These are phyloP conservation scores for Aspergillus avenaceus DNA, from an alignment of 495 filamentous ascomycete genomes.

Conservation along the genomic window DNA sequence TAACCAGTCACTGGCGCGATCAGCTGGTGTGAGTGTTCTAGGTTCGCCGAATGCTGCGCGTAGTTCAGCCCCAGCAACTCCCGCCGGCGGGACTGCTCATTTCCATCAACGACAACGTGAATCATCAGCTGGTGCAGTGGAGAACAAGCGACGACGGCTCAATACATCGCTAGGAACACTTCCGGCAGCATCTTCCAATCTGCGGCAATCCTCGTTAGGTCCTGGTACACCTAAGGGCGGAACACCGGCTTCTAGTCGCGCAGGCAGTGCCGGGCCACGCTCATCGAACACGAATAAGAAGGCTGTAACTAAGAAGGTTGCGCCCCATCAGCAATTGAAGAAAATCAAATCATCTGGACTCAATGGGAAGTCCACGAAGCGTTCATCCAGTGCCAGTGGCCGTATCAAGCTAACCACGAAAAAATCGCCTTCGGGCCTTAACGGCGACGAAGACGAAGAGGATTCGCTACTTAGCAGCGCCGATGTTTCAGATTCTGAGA, in stretches of 20 bases:
- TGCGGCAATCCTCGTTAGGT: conserved; percentile 78
- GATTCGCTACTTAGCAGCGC: conserved; percentile 52
- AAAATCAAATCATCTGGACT: conserved; percentile 38
- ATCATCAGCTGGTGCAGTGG: conserved; percentile 68
- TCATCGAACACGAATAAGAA: conserved; percentile 52
- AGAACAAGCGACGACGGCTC: conserved; percentile 69
- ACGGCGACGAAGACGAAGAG: conserved; percentile 64
- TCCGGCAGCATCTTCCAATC: conserved; percentile 64
- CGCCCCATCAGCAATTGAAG: conserved; percentile 60
- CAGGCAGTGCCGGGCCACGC: conserved; percentile 70
- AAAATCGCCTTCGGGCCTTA: conserved; percentile 54
- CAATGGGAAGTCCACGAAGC: conserved; percentile 53
- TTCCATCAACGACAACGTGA: conserved; percentile 66
- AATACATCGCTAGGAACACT: conserved; percentile 61
- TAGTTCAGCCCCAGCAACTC: conserved; percentile 62
- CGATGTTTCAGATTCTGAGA: conserved; percentile 48
- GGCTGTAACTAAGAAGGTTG: conserved; percentile 57
- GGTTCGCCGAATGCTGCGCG: conserved; percentile 28
- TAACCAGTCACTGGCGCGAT: conserved; percentile 37
- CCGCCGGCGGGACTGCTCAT: conserved; percentile 57
- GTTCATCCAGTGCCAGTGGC: conserved; percentile 40
- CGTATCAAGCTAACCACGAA: conserved; percentile 43
- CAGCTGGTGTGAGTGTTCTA: conserved; percentile 15
- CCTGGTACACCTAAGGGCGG: conserved; percentile 82
- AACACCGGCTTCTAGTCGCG: conserved; percentile 58